Percentiles rank a stretch among this genome's conserved stretches.
phyloP scores from a whole-genome alignment of 2,329 filamentous ascomycete species.

The Onygenales sp. region DNA sequence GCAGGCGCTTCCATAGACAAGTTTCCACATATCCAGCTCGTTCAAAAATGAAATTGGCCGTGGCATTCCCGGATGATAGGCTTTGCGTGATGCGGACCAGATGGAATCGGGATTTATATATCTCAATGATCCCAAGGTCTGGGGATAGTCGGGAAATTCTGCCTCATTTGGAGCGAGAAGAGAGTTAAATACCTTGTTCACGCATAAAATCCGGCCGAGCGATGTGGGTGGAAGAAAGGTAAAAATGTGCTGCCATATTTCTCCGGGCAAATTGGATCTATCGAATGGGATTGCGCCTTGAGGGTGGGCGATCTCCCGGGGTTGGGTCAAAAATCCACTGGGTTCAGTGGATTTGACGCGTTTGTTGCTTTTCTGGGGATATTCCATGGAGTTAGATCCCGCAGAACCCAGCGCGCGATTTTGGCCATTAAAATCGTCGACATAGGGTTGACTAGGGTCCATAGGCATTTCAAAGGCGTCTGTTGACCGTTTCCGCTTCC shows the following conservation, averaged over 20 bases:
- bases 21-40: conserved; percentile 68
- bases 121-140: conserved; percentile 22
- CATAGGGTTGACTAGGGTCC: neutral
- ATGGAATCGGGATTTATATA: conserved; percentile 53
- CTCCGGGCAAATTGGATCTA: conserved; percentile 41
- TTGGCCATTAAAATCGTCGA: conserved; percentile 1
- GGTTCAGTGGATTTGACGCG: conserved; percentile 11
- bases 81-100: conserved; percentile 61
- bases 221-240: conserved; percentile 54
- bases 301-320: neutral
- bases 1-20: conserved; percentile 55
- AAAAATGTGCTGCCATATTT: conserved; percentile 64
- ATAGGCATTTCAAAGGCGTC: neutral
- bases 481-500: conserved; percentile 7
- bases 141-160: conserved; percentile 19
- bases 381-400: neutral
- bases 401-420: neutral
- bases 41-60: conserved; percentile 54
- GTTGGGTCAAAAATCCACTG: conserved; percentile 5
- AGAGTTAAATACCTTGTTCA: conserved; percentile 57
- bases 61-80: conserved; percentile 58
- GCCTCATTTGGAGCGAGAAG: conserved; percentile 45
- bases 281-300: conserved; percentile 6
- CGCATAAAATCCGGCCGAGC: conserved; percentile 55
- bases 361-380: conserved; percentile 9